phyloP scores from a whole-genome alignment of 1,284 basidiomycete genomes.

The Leucoagaricus sp. region DNA sequence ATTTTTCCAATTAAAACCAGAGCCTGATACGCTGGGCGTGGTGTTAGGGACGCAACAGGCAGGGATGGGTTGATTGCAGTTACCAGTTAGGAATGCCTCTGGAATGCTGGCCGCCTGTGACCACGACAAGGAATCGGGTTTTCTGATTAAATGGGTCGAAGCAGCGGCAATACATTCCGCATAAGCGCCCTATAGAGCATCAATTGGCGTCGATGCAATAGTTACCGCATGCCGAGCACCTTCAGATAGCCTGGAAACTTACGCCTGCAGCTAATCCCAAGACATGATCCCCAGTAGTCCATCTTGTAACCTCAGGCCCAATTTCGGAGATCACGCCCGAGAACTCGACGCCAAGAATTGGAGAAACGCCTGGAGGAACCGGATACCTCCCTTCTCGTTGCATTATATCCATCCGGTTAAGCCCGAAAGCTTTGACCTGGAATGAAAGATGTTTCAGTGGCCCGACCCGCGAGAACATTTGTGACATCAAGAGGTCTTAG shows the following conservation, averaged over 20 bases:
- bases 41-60: conserved; percentile 1
- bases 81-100: conserved; percentile 86
- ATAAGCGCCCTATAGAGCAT: conserved; percentile 76
- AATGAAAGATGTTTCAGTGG: background rate
- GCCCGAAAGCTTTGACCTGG: conserved; percentile 78
- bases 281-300: conserved; percentile 83
- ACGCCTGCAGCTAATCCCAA: conserved; percentile 71
- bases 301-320: conserved; percentile 55
- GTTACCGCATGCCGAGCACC: background rate
- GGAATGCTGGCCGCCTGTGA: conserved; percentile 84
- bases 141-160: conserved; percentile 71
- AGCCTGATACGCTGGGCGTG: conserved; percentile 74
- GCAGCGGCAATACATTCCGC: conserved; percentile 84
- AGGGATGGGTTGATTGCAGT: conserved; percentile 17
- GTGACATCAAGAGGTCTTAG: background rate
- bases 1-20: conserved; percentile 72
- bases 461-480: conserved; percentile 1
- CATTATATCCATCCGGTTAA: conserved; percentile 86
- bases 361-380: conserved; percentile 73
- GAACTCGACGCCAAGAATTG: conserved; percentile 92
- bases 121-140: conserved; percentile 80
- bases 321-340: conserved; percentile 70
- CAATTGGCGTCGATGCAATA: conserved; percentile 6
- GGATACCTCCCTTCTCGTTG: conserved; percentile 84
- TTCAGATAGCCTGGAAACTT: conserved; percentile 18